Base-by-base conservation (phyloP, 148 eudicot species). In the Amaranthus hypochondriacus region DNA sequence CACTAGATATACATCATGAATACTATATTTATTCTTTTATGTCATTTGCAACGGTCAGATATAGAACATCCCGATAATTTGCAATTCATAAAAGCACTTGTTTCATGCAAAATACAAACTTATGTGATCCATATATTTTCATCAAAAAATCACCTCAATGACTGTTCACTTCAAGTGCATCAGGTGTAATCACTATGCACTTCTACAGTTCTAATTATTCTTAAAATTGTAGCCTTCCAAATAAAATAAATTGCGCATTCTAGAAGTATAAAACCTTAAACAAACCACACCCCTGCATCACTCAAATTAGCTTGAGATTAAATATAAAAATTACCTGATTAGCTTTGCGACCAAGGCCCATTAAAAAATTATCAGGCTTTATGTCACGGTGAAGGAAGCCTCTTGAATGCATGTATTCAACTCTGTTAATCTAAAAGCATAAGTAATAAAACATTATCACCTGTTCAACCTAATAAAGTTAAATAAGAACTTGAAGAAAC, bases 381-480 rank as follows among this genome's bases (percentile, higher is more conserved):
- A 92, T 92, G 72, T 92, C 97, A 81, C 97, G 97, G 80, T 92
- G 97, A 84, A 92, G 97, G 79, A 92, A 89, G 57, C 97, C 92
- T 86, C 89, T 88, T 4, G 89, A 81, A 71, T 92, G 97, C 91
- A 89, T 87, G 79, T 86, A 88, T 75, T 92, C 97, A 68, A 92
- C 90, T 81, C 97, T 82, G 66, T 84, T 88, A 68, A 92, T 88
- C 97, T 92, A 80, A 64, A 80, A 72, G 43, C 13, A 64, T 47
- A 73, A 70, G 56, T 49, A 70, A 53, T 48, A 47, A 50, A 66
- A 42, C 70, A 48, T 7, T 46, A 75, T 28, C 48, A 71, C 66
- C 52, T 48, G 51, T 79, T 68, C 52, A 75, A 62, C 56, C 70
- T 55, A 49, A 47, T 12, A 21, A 59, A 15, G 66, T 15, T 51